These are phyloP conservation scores for Beauveria sp. DNA, from an alignment of 2,329 filamentous ascomycete genomes.

Conservation along the genomic window DNA sequence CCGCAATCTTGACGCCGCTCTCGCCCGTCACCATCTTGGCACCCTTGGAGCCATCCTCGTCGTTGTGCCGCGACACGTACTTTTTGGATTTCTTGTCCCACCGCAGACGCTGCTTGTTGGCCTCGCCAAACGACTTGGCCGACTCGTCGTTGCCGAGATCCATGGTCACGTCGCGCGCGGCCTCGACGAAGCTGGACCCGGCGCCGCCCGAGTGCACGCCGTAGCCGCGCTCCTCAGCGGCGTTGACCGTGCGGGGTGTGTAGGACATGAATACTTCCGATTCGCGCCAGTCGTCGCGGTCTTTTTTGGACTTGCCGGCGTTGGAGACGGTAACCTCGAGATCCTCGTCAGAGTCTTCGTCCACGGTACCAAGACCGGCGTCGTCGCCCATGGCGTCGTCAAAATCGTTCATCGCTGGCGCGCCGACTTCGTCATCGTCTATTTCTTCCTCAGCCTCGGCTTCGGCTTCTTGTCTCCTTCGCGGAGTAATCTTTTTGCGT, in stretches of 20 bases:
- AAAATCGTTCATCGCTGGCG: conserved; percentile 20
- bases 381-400: conserved; percentile 21
- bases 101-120: conserved; percentile 68
- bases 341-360: conserved; percentile 40
- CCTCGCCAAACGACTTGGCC: conserved; percentile 69
- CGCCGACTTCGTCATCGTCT: conserved; percentile 20
- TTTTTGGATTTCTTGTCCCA: conserved; percentile 98
- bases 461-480: conserved; percentile 33
- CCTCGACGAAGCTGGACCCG: conserved; percentile 72
- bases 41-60: conserved; percentile 80
- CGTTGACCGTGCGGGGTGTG: conserved; percentile 70
- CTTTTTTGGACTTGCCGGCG: conserved; percentile 43
- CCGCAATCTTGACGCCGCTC: conserved; percentile 90
- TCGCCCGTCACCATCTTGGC: conserved; percentile 74
- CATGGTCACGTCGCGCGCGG: conserved; percentile 82
- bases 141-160: conserved; percentile 86
- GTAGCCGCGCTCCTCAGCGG: conserved; percentile 85
- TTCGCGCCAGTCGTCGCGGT: conserved; percentile 65
- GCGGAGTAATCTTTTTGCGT: conserved; percentile 60
- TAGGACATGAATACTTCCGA: conserved; percentile 96
- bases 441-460: conserved; percentile 34
- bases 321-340: conserved; percentile 66
- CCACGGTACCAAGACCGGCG: conserved; percentile 27
- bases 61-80: conserved; percentile 85
- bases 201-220: conserved; percentile 80